phyloP scores from a whole-genome alignment of 2,329 filamentous ascomycete species.

The Ophiostoma angusticollis region DNA sequence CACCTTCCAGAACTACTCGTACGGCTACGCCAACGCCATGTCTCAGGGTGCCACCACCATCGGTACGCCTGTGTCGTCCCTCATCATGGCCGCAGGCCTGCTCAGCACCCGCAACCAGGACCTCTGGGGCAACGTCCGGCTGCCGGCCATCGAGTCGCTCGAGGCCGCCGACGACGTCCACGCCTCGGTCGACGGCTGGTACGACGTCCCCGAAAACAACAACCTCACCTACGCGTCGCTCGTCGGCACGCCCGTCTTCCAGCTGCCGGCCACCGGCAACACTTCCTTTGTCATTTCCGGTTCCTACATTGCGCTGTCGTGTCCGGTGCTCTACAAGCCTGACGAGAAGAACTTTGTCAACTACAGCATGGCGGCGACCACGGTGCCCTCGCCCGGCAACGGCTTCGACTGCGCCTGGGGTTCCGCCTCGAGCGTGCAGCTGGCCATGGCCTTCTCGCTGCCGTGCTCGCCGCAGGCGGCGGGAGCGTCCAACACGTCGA shows the following conservation, averaged over 20 bases:
- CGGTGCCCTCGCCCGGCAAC: neutral
- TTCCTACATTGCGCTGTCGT: conserved; percentile 6
- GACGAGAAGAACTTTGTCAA: conserved; percentile 2
- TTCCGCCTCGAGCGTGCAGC: neutral
- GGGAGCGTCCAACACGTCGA: neutral
- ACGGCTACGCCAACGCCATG: neutral
- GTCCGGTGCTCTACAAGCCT: neutral
- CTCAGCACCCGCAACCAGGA: conserved; percentile 8
- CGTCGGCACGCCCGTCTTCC: conserved; percentile 3
- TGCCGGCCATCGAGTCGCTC: conserved; percentile 6
- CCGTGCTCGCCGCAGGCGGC: neutral
- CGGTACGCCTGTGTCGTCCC: neutral
- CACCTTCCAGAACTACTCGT: conserved; percentile 2
- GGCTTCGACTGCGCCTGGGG: conserved; percentile 6
- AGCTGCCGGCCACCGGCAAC: neutral
- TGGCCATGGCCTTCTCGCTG: conserved; percentile 1
- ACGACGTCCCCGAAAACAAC: neutral
- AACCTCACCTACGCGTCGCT: conserved; percentile 8
- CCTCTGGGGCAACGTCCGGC: conserved; percentile 9
- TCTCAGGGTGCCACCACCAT: conserved; percentile 1
- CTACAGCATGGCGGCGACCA: neutral
- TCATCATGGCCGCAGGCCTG: conserved; percentile 2
- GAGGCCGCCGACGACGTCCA: neutral
- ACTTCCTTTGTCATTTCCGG: conserved; percentile 2
- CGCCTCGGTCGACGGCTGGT: neutral